Percentiles rank a stretch among this genome's conserved stretches.
These are phyloP conservation scores for Parmales sp. DNA, from an alignment of 108 stramenopile genomes.

Conservation along the genomic window DNA sequence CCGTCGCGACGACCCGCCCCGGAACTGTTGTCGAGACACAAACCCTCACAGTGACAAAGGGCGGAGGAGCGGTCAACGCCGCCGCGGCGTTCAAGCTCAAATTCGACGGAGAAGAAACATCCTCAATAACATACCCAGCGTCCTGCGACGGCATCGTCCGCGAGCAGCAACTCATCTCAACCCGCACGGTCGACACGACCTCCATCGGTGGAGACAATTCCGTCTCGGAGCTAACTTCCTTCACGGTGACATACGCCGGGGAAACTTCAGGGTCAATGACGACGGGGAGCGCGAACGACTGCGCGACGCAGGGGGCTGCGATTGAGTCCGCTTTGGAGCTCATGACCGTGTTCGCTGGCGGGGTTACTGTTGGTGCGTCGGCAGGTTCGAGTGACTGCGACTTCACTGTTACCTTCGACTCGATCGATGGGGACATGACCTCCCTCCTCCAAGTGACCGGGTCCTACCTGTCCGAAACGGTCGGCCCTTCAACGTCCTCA, in stretches of 20 bases:
- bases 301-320: slow-evolving; percentile 34
- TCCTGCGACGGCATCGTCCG: slow-evolving; percentile 32
- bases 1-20: slow-evolving; percentile 40
- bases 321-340: slow-evolving; percentile 43
- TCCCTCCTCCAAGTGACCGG: slow-evolving; percentile 1
- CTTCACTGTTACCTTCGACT: slow-evolving; percentile 53
- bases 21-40: slow-evolving; percentile 48
- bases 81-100: slow-evolving; percentile 27
- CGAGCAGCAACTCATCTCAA: slow-evolving; percentile 49
- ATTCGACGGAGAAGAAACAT: slow-evolving; percentile 32
- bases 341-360: slow-evolving; percentile 38
- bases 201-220: slow-evolving; percentile 42
- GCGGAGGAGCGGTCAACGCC: slow-evolving; percentile 27
- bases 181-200: slow-evolving; percentile 39
- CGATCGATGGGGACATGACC: slow-evolving; percentile 3
- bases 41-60: slow-evolving; percentile 19
- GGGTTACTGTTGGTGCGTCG: slow-evolving; percentile 43
- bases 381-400: slow-evolving; percentile 38
- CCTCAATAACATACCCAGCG: slow-evolving; percentile 28
- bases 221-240: slow-evolving; percentile 44
- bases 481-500: slow-evolving; percentile 15
- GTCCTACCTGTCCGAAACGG: not conserved
- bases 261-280: slow-evolving; percentile 46
- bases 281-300: slow-evolving; percentile 23
- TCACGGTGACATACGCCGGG: slow-evolving; percentile 38